Evolutionary conservation across 78 protist genomes (phyloP), one percentile per base, ranked within the genome.

Genomic region (Speleostelium caveatum): DNA sequence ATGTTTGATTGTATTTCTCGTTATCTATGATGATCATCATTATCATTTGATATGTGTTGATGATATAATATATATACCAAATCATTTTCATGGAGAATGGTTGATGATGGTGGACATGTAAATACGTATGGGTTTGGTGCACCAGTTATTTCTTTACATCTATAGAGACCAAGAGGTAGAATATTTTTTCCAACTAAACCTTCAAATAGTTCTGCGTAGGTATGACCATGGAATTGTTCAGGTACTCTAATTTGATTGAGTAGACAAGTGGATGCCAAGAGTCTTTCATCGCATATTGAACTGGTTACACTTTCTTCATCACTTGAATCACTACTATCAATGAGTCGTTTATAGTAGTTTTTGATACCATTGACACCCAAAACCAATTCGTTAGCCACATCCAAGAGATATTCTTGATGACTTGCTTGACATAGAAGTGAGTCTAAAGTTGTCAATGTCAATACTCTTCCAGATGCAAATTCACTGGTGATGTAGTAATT

Each of bases 141-240:
- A 60, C 90, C 90, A 22, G 90, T 80, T 26, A 80, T 80, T 42
- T 80, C 90, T 58, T 69, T 80, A n/a, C 90, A 80, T 19, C 90
- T 7, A 41, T 80, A 80, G 14, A 80, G 49, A 17, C 90, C 90
- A 10, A 80, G 33, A n/a, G 90, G 55, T 42, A 80, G 51, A 22
- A 80, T 80, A 59, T 80, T 80, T 39, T 80, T 80, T 19, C 59
- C 69, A 16, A 80, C 24, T 8, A 80, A 49, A 22, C 71, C 75
- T 32, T 80, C 90, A 28, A 80, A 80, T 41, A 80, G 45, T 32
- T 80, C 90, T 1, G 62, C 51, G 42, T 80, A 80, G 6, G 75
- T 36, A 58, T 73, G 74, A 55, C 90, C 90, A 32, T 80, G 90
- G 75, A 58, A 80, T 69, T 69, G 78, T 7, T 72, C 55, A 4